Conservation (phyloP, 768 basidiomycete species). For the Exsudoporus frostii region DNA sequence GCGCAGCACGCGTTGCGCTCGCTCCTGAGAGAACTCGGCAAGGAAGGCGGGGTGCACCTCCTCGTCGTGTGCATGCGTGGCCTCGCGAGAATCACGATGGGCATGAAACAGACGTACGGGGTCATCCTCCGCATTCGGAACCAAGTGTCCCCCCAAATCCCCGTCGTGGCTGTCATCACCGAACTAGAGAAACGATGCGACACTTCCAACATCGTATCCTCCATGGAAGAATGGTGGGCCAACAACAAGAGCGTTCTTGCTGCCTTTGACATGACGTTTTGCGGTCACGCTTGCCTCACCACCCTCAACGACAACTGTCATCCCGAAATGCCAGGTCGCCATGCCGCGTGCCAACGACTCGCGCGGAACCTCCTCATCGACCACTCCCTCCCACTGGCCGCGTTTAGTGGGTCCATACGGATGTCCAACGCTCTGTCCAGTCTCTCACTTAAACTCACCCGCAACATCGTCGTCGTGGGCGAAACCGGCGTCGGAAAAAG, state of each 20-base stretch:
- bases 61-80: slow-evolving; percentile 27
- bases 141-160: slow-evolving; percentile 18
- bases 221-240: slow-evolving; percentile 27
- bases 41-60: slow-evolving; percentile 25
- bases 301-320: slow-evolving; percentile 20
- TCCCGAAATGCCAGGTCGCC: slow-evolving; percentile 18
- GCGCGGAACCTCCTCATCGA: slow-evolving; percentile 23
- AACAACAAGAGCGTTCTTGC: not conserved
- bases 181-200: slow-evolving; percentile 24
- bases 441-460: slow-evolving; percentile 15
- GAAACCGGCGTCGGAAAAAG: slow-evolving; percentile 33
- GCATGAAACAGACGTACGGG: slow-evolving; percentile 22
- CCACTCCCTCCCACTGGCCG: slow-evolving; percentile 13
- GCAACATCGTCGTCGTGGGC: slow-evolving; percentile 39
- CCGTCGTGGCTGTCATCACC: slow-evolving; percentile 26
- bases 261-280: slow-evolving; percentile 13
- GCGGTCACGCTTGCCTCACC: slow-evolving; percentile 23
- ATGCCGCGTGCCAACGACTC: slow-evolving; percentile 13
- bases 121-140: slow-evolving; percentile 17
- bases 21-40: slow-evolving; percentile 19
- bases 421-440: slow-evolving; percentile 5
- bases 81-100: slow-evolving; percentile 13
- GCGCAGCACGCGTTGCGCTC: slow-evolving; percentile 19
- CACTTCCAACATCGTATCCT: slow-evolving; percentile 4
- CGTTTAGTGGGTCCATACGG: not conserved